Evolutionary conservation across 345 rosid species (phyloP).

Genomic region (Rhizophora mangle): DNA sequence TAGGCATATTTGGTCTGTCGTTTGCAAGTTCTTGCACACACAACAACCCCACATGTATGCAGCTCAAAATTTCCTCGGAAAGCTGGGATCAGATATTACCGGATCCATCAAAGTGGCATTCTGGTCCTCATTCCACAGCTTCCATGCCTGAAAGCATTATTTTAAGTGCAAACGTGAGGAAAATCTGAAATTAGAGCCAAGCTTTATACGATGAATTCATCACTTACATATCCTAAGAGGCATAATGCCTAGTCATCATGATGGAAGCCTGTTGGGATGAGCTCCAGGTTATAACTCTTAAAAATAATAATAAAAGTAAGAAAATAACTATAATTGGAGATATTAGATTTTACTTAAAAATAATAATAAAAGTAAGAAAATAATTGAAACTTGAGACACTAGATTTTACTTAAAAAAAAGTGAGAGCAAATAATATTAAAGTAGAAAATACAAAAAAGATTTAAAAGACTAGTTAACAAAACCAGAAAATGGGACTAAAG

Average conservation of each 20-base stretch:
- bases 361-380: too few relatives aligned
- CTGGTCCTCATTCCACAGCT: conserved; percentile 27
- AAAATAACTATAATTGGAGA: too few relatives aligned
- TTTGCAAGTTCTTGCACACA: conserved; percentile 54
- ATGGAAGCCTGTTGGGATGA: not conserved
- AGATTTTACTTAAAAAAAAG: too few relatives aligned
- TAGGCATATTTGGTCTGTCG: conserved; percentile 47
- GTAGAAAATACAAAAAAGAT: too few relatives aligned
- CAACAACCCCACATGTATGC: conserved; percentile 56
- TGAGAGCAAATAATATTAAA: too few relatives aligned
- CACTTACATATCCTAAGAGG: conserved; percentile 57
- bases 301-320: too few relatives aligned
- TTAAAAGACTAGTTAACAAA: too few relatives aligned
- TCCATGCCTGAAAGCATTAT: conserved; percentile 47
- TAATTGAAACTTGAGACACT: too few relatives aligned
- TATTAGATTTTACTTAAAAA: too few relatives aligned
- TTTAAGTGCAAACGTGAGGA: not conserved
- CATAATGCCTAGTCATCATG: conserved; percentile 31
- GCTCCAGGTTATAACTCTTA: too few relatives aligned
- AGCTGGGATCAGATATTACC: conserved; percentile 33
- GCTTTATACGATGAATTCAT: not conserved
- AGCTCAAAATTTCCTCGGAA: conserved; percentile 38
- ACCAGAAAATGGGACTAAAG: too few relatives aligned
- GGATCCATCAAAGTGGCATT: not conserved
- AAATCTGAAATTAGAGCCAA: not conserved